Evolutionary conservation across 163 green algal genomes (phyloP).

Genomic region (Scenedesmus sp.): DNA sequence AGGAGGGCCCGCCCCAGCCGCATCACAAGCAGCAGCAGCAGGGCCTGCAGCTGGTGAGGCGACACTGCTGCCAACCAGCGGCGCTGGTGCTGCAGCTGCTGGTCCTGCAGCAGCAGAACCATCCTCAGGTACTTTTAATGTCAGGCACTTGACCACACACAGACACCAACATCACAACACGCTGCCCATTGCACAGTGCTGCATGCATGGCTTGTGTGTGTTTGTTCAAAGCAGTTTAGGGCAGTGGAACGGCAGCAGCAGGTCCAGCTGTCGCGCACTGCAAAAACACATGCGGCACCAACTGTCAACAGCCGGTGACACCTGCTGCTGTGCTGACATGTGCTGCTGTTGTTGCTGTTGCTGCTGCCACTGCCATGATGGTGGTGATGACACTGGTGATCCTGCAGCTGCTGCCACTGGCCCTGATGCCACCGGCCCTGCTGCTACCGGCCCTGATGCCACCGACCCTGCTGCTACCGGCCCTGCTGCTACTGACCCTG

Average conservation of each 20-base stretch:
- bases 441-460: not conserved
- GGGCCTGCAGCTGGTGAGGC: not conserved
- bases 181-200: too few species aligned
- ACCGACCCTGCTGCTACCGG: not conserved
- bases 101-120: not conserved
- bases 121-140: not conserved
- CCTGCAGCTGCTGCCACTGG: not conserved
- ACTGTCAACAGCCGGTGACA: too few species aligned
- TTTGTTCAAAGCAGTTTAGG: too few species aligned
- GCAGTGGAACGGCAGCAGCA: too few species aligned
- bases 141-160: not conserved
- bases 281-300: too few species aligned
- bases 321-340: too few species aligned
- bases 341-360: not conserved
- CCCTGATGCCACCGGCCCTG: too few species aligned
- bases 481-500: slow-evolving; percentile 3
- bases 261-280: too few species aligned
- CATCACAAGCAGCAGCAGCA: not conserved
- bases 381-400: too few species aligned
- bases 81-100: not conserved
- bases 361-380: too few species aligned
- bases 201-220: too few species aligned
- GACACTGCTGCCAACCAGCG: slow-evolving; percentile 4
- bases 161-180: too few species aligned
- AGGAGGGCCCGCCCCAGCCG: not conserved